A percentile compares a stretch with the other conserved stretches of the same genome.
These are phyloP conservation scores for Favolaschia claudopus DNA, from an alignment of 768 basidiomycete genomes.

Conservation along the genomic window DNA sequence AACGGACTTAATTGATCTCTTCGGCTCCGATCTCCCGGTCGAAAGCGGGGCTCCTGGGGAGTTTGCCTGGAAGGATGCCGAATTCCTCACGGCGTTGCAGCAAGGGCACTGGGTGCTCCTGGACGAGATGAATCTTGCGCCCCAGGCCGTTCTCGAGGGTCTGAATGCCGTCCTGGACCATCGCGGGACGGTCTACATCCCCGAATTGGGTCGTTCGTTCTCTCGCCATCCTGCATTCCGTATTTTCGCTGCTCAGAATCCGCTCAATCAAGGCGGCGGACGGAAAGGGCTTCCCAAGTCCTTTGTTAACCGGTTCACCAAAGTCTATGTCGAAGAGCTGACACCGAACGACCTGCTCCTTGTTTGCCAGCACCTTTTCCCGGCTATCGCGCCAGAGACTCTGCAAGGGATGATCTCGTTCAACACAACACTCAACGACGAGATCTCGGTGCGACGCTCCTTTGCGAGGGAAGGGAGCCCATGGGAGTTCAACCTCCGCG, in stretches of 20 bases:
- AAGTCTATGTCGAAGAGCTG: constrained; percentile 92
- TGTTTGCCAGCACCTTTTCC: constrained; percentile 81
- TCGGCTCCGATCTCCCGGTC: constrained; percentile 94
- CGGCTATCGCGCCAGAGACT: constrained; percentile 57
- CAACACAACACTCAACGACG: constrained; percentile 74
- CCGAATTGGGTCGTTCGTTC: constrained; percentile 92
- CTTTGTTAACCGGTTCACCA: constrained; percentile 98
- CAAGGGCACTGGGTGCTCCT: constrained; percentile 98
- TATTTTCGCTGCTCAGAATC: constrained; percentile 98
- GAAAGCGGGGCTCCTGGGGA: constrained; percentile 91
- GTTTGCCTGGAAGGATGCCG: constrained; percentile 97
- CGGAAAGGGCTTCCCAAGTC: constrained; percentile 97
- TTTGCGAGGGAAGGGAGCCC: constrained; percentile 87
- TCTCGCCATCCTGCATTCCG: constrained; percentile 91
- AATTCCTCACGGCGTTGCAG: constrained; percentile 92
- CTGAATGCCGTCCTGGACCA: constrained; percentile 97
- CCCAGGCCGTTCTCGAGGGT: constrained; percentile 95
- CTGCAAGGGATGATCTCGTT: constrained; percentile 83
- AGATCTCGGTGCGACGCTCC: constrained; percentile 64
- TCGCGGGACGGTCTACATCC: constrained; percentile 92
- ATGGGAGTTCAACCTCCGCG: constrained; percentile 98
- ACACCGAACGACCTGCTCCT: constrained; percentile 76
- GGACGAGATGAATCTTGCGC: constrained; percentile 99
- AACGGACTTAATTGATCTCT: constrained; percentile 94
- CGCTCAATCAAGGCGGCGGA: constrained; percentile 93